Base-by-base conservation (phyloP, 495 filamentous ascomycete genomes). In the Aspergillus ostianus region DNA sequence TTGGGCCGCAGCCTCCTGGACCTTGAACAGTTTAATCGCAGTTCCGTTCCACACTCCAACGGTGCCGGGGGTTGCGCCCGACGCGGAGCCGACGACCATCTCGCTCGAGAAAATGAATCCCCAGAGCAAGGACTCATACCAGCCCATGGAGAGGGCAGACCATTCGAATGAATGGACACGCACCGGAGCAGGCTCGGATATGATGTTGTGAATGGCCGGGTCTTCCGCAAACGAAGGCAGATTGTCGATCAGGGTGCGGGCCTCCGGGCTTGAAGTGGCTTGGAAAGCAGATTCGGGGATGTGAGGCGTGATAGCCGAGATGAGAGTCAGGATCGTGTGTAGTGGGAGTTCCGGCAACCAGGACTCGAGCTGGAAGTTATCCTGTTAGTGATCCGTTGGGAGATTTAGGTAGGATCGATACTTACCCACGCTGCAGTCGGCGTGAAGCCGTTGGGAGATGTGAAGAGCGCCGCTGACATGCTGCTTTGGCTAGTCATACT, bases 41-140 rank as follows among this genome's bases (percentile, higher is more conserved):
- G 95, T 98, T 18, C 90, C 88, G 64, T 96, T 97, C 94, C 94
- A 98, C 2, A 98, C 87, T 17, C 94, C 93, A n/a, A 92, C 88
- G 1, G 90, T 93, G 30, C 94, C 94, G 12, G 76, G 75, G 0
- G 77, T 80, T 7, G 74, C 76, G 46, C 74, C 71, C 21, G 73
- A 70, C n/a, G 76, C 72, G n/a, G 78, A 75, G 1, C 88, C 82
- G 4, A 96, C 88, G 49, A 92, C 84, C 85, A 96, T 90, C 73
- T 98, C 94, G 61, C 85, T 86, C 29, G 87, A 83, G 74, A 97
- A 98, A 62, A 97, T 86, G 73, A 97, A 92, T n/a, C 91, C 86
- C 94, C 94, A 98, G 7, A 98, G 83, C 19, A 98, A 73, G 0
- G 88, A 92, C 70, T 97, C 91, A 66, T 98, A 98, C 94, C 94